These are phyloP conservation scores for Capsella rubella DNA, from an alignment of 441 rosid species.

Conservation along the genomic window DNA sequence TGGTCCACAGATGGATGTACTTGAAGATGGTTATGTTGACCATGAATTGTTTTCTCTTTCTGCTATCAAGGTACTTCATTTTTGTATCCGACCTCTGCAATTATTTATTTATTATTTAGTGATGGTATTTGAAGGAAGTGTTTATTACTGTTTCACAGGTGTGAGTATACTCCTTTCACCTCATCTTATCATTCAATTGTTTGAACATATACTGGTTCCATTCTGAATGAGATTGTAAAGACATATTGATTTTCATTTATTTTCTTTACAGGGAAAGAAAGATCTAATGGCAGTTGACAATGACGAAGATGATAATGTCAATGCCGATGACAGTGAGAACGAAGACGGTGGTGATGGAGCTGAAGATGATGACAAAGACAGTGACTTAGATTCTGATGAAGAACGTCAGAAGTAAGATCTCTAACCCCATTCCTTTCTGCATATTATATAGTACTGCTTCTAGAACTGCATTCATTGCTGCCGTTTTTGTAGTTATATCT, in stretches of 20 bases:
- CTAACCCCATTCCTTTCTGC: conserved; percentile 2
- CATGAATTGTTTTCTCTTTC: conserved; percentile 87
- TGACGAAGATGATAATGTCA: conserved; percentile 57
- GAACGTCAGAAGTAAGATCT: conserved; percentile 67
- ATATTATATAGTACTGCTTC: background rate
- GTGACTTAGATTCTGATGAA: conserved; percentile 83
- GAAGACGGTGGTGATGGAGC: conserved; percentile 51
- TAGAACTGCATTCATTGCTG: conserved; percentile 10
- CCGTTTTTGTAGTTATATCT: conserved; percentile 24
- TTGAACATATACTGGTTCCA: conserved; percentile 9
- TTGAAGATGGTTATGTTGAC: conserved; percentile 84
- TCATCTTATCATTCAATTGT: background rate
- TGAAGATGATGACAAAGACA: conserved; percentile 54
- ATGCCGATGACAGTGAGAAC: conserved; percentile 55
- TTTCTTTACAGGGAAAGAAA: conserved; percentile 71
- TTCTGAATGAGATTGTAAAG: background rate
- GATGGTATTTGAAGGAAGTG: background rate
- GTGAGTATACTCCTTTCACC: background rate
- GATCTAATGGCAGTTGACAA: conserved; percentile 83
- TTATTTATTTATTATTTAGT: background rate
- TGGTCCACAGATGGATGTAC: conserved; percentile 78
- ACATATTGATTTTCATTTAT: background rate
- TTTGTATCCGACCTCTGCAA: background rate
- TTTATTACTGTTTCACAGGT: background rate
- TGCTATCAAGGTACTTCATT: conserved; percentile 75